A percentile compares a stretch with the other conserved stretches of the same genome.
Evolutionary conservation across 1,284 basidiomycete genomes (phyloP).

Genomic region (Laetiporus sulphureus): DNA sequence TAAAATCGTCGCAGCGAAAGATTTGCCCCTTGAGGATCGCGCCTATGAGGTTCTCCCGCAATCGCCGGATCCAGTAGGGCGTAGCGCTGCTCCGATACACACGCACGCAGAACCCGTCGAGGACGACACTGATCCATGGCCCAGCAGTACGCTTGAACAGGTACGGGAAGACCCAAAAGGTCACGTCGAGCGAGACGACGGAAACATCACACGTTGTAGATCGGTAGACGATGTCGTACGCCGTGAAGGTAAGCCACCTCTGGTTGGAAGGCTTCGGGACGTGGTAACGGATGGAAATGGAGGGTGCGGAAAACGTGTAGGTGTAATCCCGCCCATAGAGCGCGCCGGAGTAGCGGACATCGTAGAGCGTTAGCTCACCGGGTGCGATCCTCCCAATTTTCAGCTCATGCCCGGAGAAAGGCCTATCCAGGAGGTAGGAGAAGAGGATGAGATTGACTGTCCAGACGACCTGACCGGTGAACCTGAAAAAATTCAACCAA

Average conservation of each 20-base stretch:
- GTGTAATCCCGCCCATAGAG: slow-evolving; percentile 16
- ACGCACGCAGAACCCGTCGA: slow-evolving; percentile 32
- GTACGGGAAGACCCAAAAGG: slow-evolving; percentile 35
- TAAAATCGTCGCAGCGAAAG: slow-evolving; percentile 32
- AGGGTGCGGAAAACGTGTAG: slow-evolving; percentile 13
- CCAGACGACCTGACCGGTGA: slow-evolving; percentile 1
- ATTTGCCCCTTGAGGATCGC: slow-evolving; percentile 35
- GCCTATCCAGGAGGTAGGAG: slow-evolving; percentile 14
- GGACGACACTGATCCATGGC: slow-evolving; percentile 27
- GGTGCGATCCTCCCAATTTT: slow-evolving; percentile 15
- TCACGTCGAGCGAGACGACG: slow-evolving; percentile 19
- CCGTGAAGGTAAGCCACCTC: slow-evolving; percentile 27
- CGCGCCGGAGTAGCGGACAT: slow-evolving; percentile 15
- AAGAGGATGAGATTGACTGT: slow-evolving; percentile 8
- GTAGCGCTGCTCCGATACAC: slow-evolving; percentile 29
- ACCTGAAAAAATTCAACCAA: not conserved
- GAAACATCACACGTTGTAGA: slow-evolving; percentile 29
- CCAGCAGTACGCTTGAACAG: slow-evolving; percentile 31
- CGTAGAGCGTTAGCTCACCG: slow-evolving; percentile 9
- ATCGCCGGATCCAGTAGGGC: slow-evolving; percentile 30
- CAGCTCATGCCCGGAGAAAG: slow-evolving; percentile 14
- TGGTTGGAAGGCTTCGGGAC: slow-evolving; percentile 26
- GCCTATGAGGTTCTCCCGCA: slow-evolving; percentile 32
- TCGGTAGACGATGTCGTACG: slow-evolving; percentile 26
- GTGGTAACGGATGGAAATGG: slow-evolving; percentile 22